A percentile compares a stretch with the other conserved stretches of the same genome.
These are phyloP conservation scores for Massospora cicadina DNA, from an alignment of 371 early-diverging fungal genomes.

Conservation along the genomic window DNA sequence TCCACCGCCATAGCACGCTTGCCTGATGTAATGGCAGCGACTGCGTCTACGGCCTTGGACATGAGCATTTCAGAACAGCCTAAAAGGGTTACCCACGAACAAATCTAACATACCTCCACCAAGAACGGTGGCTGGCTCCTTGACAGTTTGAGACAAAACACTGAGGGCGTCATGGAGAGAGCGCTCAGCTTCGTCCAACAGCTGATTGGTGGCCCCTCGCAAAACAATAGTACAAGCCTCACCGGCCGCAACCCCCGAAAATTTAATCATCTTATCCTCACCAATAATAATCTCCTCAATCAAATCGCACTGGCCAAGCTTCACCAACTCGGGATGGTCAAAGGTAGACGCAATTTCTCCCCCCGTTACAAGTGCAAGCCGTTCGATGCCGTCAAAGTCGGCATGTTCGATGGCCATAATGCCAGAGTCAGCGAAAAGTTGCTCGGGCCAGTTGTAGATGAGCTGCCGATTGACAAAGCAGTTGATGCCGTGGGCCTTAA, in stretches of 20 bases:
- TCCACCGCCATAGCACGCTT: constrained; percentile 95
- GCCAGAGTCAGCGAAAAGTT: constrained; percentile 91
- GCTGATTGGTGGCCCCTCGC: constrained; percentile 92
- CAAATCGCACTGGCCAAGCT: constrained; percentile 86
- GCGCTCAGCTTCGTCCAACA: constrained; percentile 99
- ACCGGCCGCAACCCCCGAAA: constrained; percentile 90
- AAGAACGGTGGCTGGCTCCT: constrained; percentile 86
- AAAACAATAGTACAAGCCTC: constrained; percentile 98
- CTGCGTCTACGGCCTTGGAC: constrained; percentile 89
- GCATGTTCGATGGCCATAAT: constrained; percentile 98
- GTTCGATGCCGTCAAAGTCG: constrained; percentile 98
- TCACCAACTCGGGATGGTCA: constrained; percentile 90
- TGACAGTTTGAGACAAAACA: constrained; percentile 91
- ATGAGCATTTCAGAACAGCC: constrained; percentile 93
- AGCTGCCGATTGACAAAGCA: constrained; percentile 99
- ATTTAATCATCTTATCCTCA: constrained; percentile 91
- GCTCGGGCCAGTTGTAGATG: constrained; percentile 99
- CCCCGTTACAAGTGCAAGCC: constrained; percentile 90
- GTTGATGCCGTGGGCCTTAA: constrained; percentile 93
- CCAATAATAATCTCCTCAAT: constrained; percentile 97
- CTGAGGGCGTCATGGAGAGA: constrained; percentile 97
- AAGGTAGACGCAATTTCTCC: constrained; percentile 98
- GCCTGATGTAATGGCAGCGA: constrained; percentile 80
- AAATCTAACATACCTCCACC: constrained; percentile 57
- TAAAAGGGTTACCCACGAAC: constrained; percentile 12